Evolutionary conservation across 768 basidiomycete species (phyloP).

Genomic region (Baorangia bicolor): DNA sequence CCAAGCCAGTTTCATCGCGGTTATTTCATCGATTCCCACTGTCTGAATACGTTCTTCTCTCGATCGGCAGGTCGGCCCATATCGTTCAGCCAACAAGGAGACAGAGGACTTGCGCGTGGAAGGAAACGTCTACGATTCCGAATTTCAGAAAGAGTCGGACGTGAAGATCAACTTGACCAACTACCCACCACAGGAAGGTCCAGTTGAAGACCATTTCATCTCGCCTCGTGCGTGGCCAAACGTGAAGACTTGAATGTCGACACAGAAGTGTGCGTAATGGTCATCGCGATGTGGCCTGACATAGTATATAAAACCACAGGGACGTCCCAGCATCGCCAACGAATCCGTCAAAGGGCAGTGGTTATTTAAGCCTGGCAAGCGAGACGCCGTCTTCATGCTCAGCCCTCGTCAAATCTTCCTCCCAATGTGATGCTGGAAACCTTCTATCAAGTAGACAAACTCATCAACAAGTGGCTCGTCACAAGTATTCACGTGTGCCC

Average conservation of each 20-base stretch:
- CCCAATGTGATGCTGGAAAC: too few relatives aligned
- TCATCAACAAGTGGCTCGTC: too few relatives aligned
- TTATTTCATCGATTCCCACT: not conserved
- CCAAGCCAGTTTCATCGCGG: too few relatives aligned
- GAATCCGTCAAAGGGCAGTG: conserved; percentile 35
- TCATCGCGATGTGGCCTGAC: not conserved
- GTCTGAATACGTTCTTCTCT: not conserved
- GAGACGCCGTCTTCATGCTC: too few relatives aligned
- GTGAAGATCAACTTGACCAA: conserved; percentile 7
- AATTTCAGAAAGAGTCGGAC: conserved; percentile 19
- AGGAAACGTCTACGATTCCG: too few relatives aligned
- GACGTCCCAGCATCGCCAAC: conserved; percentile 9
- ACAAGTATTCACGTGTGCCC: too few relatives aligned
- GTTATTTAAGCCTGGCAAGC: conserved; percentile 24
- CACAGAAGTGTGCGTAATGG: conserved; percentile 16
- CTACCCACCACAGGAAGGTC: too few relatives aligned
- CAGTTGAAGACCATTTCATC: conserved; percentile 24
- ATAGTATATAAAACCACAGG: not conserved
- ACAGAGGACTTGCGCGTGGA: conserved; percentile 31
- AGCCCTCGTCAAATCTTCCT: too few relatives aligned
- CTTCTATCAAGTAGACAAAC: too few relatives aligned
- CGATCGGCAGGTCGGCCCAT: conserved; percentile 32
- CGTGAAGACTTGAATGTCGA: conserved; percentile 6
- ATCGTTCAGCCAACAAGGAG: conserved; percentile 30
- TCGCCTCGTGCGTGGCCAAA: conserved; percentile 20